Evolutionary conservation across 2,329 filamentous ascomycete species (phyloP).

Genomic region (Chaetomium globosum): DNA sequence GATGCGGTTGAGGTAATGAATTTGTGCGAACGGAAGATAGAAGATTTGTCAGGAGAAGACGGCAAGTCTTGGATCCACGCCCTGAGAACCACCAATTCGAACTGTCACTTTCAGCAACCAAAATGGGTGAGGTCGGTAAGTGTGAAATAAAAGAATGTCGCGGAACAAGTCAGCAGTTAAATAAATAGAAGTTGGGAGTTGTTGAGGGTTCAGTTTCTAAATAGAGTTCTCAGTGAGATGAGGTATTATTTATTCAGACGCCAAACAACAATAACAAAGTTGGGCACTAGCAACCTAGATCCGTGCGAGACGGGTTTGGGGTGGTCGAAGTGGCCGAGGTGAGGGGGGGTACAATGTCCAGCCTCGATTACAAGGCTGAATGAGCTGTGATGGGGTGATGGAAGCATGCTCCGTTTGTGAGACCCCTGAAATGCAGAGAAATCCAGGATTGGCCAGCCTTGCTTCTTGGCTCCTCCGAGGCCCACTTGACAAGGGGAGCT

Average conservation of each 20-base stretch:
- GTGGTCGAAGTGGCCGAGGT: not conserved
- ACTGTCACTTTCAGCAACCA: too few relatives aligned
- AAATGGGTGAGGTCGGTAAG: not conserved
- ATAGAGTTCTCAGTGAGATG: not conserved
- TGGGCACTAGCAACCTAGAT: not conserved
- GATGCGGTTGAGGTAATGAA: not conserved
- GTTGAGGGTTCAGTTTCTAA: not conserved
- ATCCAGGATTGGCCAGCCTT: conserved; percentile 20
- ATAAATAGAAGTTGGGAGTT: not conserved
- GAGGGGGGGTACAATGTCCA: not conserved
- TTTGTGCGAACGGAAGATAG: not conserved
- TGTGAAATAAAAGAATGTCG: not conserved
- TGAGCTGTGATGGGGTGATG: conserved; percentile 1
- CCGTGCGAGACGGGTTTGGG: not conserved
- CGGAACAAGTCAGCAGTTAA: not conserved
- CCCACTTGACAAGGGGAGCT: conserved; percentile 16
- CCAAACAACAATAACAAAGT: not conserved
- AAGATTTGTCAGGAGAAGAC: not conserved
- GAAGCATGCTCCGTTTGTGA: not conserved
- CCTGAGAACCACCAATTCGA: too few relatives aligned
- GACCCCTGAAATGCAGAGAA: conserved; percentile 4
- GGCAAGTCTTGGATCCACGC: not conserved
- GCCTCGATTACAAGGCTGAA: conserved; percentile 23
- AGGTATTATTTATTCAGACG: not conserved
- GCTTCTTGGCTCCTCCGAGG: not conserved